Conservation (phyloP, 805 yeast species). For the Yueomyces sp. region DNA sequence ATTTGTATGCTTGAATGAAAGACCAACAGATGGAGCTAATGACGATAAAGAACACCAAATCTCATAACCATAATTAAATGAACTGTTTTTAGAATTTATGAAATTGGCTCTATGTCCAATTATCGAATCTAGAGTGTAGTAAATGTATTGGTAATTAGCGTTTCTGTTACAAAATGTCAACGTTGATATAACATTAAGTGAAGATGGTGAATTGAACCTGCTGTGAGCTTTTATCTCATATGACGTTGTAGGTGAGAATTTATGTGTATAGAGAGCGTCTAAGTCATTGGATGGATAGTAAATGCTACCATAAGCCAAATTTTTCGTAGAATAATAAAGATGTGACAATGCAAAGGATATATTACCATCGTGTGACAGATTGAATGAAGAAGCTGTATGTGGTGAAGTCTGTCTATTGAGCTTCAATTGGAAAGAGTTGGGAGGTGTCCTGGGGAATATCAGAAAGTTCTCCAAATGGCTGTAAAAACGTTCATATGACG, state of each 20-base stretch:
- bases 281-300: constrained; percentile 76
- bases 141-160: constrained; percentile 47
- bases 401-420: not conserved
- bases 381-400: not conserved
- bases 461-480: not conserved
- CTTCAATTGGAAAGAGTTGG: not conserved
- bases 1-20: not conserved
- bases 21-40: not conserved
- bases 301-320: constrained; percentile 56
- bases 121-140: constrained; percentile 72
- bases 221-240: not conserved
- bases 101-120: constrained; percentile 49
- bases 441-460: not conserved
- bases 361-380: not conserved
- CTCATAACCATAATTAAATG: constrained; percentile 69
- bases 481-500: not conserved
- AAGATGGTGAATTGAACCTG: not conserved
- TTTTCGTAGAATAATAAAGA: not conserved
- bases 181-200: not conserved
- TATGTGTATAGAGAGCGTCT: constrained; percentile 73
- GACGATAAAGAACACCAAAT: constrained; percentile 38
- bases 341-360: not conserved
- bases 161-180: not conserved
- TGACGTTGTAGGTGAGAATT: constrained; percentile 47
- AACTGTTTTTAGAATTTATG: constrained; percentile 7